Evolutionary conservation across 2,329 filamentous ascomycete genomes (phyloP).

Genomic region (Sodiomyces alkalinus): DNA sequence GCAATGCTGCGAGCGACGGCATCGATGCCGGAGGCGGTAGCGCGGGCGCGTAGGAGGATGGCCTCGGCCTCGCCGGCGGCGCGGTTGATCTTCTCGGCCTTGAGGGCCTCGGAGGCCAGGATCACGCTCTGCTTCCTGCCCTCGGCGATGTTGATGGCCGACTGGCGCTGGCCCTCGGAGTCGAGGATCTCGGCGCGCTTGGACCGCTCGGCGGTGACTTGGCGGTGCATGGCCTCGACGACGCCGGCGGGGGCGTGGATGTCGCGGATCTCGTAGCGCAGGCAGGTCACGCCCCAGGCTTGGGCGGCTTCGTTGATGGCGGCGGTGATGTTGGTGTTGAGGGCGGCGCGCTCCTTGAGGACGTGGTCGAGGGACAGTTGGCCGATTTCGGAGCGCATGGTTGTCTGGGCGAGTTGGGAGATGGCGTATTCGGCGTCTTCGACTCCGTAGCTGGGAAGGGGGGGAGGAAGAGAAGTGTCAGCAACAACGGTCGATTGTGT

Average conservation of each 20-base stretch:
- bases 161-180: constrained; percentile 91
- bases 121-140: constrained; percentile 96
- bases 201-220: constrained; percentile 91
- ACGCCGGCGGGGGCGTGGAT: constrained; percentile 92
- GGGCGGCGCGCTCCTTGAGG: constrained; percentile 85
- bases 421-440: constrained; percentile 99
- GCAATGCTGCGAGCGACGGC: constrained; percentile 65
- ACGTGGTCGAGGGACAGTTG: constrained; percentile 95
- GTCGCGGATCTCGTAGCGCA: constrained; percentile 95
- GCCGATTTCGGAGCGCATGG: constrained; percentile 97
- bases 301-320: constrained; percentile 97
- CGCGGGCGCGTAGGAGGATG: constrained; percentile 70
- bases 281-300: constrained; percentile 90
- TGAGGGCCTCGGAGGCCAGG: constrained; percentile 81
- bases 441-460: constrained; percentile 64
- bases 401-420: constrained; percentile 92
- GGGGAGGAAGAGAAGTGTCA: neutral
- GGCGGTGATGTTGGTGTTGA: constrained; percentile 97
- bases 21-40: constrained; percentile 79
- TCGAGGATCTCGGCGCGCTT: constrained; percentile 97
- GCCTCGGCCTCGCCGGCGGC: constrained; percentile 89
- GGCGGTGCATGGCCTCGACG: constrained; percentile 94
- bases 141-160: constrained; percentile 97
- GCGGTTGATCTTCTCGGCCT: constrained; percentile 82
- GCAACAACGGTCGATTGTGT: too few relatives aligned